Evolutionary conservation across 768 basidiomycete species (phyloP).

Genomic region (Naganishia friedmannii): DNA sequence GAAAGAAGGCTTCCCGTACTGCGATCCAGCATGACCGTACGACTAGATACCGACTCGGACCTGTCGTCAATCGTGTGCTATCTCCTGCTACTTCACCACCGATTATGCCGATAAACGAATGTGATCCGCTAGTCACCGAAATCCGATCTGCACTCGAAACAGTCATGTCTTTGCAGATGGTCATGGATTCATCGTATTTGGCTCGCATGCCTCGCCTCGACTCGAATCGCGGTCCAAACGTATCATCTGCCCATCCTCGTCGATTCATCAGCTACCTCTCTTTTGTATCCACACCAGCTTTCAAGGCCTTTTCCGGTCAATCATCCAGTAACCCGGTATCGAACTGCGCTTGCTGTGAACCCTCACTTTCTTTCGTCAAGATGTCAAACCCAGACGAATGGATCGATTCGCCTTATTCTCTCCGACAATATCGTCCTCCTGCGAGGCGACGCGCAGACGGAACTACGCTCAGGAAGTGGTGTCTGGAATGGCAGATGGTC

Average conservation of each 20-base stretch:
- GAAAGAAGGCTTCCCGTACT: not conserved
- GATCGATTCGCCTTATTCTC: conserved; percentile 13
- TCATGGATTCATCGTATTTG: not conserved
- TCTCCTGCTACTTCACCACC: conserved; percentile 3
- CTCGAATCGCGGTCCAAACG: not conserved
- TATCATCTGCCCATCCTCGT: not conserved
- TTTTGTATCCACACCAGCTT: conserved; percentile 1
- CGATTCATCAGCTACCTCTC: conserved; percentile 17
- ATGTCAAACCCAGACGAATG: conserved; percentile 13
- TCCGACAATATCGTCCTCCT: conserved; percentile 14
- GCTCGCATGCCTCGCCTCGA: not conserved
- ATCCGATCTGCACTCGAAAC: conserved; percentile 13
- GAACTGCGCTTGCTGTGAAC: not conserved
- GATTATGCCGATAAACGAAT: not conserved
- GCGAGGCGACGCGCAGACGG: conserved; percentile 16
- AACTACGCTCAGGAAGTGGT: conserved; percentile 16
- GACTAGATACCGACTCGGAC: not conserved
- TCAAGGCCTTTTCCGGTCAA: conserved; percentile 9
- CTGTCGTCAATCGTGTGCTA: not conserved
- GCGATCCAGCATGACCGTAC: not conserved
- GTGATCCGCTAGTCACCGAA: conserved; percentile 4
- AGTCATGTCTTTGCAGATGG: not conserved
- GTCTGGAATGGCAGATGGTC: conserved; percentile 23
- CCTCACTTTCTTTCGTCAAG: not conserved
- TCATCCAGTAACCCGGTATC: not conserved